A percentile compares a stretch with the other conserved stretches of the same genome.
phyloP scores from a whole-genome alignment of 805 yeast genomes.

The Isabelozyma pseudorhagii region DNA sequence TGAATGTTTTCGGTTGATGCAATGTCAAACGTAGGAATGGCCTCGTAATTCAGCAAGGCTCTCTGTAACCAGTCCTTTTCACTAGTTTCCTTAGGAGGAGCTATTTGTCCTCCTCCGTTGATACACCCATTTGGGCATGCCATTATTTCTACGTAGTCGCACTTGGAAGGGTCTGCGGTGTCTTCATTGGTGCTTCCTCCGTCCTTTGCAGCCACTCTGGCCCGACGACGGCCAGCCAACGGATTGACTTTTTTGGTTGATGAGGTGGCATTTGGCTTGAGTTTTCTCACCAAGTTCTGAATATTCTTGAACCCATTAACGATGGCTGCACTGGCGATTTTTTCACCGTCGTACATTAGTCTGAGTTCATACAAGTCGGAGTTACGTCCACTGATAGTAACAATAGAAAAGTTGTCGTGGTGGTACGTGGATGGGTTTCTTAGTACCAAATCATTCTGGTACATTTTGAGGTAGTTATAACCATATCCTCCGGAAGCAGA shows the following conservation, averaged over 20 bases:
- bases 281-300: conserved; percentile 85
- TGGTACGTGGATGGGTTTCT: conserved; percentile 11
- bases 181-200: conserved; percentile 11
- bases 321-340: conserved; percentile 53
- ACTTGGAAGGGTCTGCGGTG: conserved; percentile 57
- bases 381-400: conserved; percentile 63
- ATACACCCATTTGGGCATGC: conserved; percentile 98
- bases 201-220: conserved; percentile 19
- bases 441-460: conserved; percentile 22
- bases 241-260: conserved; percentile 25
- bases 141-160: conserved; percentile 91
- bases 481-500: conserved; percentile 91
- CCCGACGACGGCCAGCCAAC: conserved; percentile 43
- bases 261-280: conserved; percentile 41
- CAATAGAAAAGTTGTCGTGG: conserved; percentile 24
- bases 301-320: conserved; percentile 93
- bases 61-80: conserved; percentile 45
- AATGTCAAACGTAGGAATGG: conserved; percentile 23
- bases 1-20: conserved; percentile 4
- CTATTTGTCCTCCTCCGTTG: conserved; percentile 93
- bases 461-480: conserved; percentile 53
- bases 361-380: conserved; percentile 71
- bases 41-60: conserved; percentile 31
- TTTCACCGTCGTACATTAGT: conserved; percentile 38
- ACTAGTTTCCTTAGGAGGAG: conserved; percentile 36